Percentiles rank a stretch among this genome's conserved stretches.
Conservation (phyloP, 768 basidiomycete genomes). For the Mycena sanguinolenta region DNA sequence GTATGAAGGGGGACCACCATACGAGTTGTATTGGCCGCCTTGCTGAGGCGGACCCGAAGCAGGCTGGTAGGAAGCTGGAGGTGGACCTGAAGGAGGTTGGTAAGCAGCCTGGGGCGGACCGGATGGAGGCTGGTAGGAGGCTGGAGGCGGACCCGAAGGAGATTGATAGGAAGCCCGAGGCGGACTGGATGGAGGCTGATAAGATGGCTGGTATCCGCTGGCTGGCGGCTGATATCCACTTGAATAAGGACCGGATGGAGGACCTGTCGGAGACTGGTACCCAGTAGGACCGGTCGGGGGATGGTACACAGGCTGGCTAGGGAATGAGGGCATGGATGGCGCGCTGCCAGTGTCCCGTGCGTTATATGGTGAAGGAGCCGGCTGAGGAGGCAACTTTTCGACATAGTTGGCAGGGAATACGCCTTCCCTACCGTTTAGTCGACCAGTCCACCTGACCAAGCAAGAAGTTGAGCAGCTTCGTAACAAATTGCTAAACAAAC, state of each 20-base stretch:
- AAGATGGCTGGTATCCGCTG: slow-evolving; percentile 6
- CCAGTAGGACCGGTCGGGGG: neutral
- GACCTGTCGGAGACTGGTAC: slow-evolving; percentile 1
- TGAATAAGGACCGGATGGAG: slow-evolving; percentile 10
- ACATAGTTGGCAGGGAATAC: slow-evolving; percentile 85
- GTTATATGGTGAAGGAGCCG: slow-evolving; percentile 25
- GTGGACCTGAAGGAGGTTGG: slow-evolving; percentile 24
- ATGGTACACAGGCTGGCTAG: slow-evolving; percentile 26
- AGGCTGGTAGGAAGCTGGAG: too few relatives aligned
- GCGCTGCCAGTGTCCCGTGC: slow-evolving; percentile 16
- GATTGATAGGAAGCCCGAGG: slow-evolving; percentile 18
- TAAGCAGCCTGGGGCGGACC: slow-evolving; percentile 22
- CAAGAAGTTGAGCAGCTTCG: neutral
- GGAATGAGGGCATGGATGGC: slow-evolving; percentile 23
- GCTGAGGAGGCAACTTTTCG: slow-evolving; percentile 60
- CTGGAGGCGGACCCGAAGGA: slow-evolving; percentile 27
- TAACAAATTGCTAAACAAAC: neutral
- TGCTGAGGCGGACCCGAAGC: slow-evolving; percentile 29
- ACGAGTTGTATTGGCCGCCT: slow-evolving; percentile 13
- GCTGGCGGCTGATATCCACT: slow-evolving; percentile 8
- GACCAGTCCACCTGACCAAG: slow-evolving; percentile 73
- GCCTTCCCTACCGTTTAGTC: slow-evolving; percentile 68
- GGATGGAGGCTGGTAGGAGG: slow-evolving; percentile 5
- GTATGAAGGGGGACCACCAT: slow-evolving; percentile 27
- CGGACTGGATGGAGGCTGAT: slow-evolving; percentile 9